A percentile compares a stretch with the other conserved stretches of the same genome.
phyloP scores from a whole-genome alignment of 306 rosid species.

The Coriaria nepalensis region DNA sequence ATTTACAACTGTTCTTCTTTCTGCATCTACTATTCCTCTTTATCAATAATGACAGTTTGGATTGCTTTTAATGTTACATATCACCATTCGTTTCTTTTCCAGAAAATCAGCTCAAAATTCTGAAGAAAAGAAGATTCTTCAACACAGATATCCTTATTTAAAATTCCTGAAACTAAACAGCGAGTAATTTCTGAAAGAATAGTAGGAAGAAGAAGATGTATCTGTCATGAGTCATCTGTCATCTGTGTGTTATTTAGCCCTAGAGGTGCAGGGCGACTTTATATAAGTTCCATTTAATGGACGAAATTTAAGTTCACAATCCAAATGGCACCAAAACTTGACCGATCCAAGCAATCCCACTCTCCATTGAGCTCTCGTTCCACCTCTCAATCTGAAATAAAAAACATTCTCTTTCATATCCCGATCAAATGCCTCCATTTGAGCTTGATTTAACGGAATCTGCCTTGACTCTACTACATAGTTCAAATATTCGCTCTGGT shows the following conservation, averaged over 20 bases:
- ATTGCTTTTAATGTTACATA: too few relatives aligned
- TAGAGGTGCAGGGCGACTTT: slow-evolving; percentile 41
- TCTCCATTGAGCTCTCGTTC: slow-evolving; percentile 46
- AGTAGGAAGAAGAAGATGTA: too few relatives aligned
- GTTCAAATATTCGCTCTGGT: slow-evolving; percentile 18
- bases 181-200: too few relatives aligned
- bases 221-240: too few relatives aligned
- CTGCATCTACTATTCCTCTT: too few relatives aligned
- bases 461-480: slow-evolving; percentile 32
- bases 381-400: slow-evolving; percentile 40
- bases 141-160: too few relatives aligned
- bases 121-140: too few relatives aligned
- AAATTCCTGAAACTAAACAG: too few relatives aligned
- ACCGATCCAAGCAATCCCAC: slow-evolving; percentile 49
- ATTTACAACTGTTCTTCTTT: too few relatives aligned
- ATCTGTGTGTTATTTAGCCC: slow-evolving; percentile 25
- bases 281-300: slow-evolving; percentile 44
- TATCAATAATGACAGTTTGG: too few relatives aligned
- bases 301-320: slow-evolving; percentile 50
- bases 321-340: slow-evolving; percentile 36
- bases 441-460: slow-evolving; percentile 39
- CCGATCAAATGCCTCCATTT: slow-evolving; percentile 29
- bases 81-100: too few relatives aligned
- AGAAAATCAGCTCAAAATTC: too few relatives aligned
- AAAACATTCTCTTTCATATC: slow-evolving; percentile 35